These are phyloP conservation scores for Decorospora gaudefroyi DNA, from an alignment of 2,329 filamentous ascomycete genomes.

Conservation along the genomic window DNA sequence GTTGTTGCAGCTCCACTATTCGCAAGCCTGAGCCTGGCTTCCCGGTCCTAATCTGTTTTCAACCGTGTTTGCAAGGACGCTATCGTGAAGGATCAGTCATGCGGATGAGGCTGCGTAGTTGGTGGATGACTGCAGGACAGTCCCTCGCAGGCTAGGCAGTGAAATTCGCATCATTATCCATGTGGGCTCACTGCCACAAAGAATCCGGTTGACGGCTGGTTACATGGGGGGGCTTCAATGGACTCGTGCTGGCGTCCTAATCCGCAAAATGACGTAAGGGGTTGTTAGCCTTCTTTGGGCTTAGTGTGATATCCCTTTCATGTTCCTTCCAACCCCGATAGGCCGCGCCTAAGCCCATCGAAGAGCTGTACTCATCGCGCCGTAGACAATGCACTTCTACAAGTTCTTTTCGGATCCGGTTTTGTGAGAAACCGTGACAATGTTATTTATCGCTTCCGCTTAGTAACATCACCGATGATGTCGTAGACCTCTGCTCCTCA, in stretches of 20 bases:
- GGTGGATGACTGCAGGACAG: background rate
- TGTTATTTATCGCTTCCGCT: no score
- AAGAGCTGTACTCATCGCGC: no score
- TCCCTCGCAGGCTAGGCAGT: no score
- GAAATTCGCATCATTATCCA: slow-evolving; percentile 6
- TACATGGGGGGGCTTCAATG: slow-evolving; percentile 7
- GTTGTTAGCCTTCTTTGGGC: slow-evolving; percentile 2
- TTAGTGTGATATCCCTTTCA: no score
- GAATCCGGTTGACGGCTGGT: slow-evolving; percentile 7
- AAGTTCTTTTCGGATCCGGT: no score
- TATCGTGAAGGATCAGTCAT: background rate
- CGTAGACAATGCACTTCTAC: no score
- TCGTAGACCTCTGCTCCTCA: no score
- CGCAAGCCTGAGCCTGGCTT: slow-evolving; percentile 8
- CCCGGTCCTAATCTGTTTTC: slow-evolving; percentile 5
- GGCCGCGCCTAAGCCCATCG: no score
- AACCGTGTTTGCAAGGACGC: slow-evolving; percentile 2
- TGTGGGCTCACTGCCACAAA: slow-evolving; percentile 2
- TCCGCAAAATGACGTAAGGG: slow-evolving; percentile 9
- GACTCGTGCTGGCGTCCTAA: slow-evolving; percentile 8
- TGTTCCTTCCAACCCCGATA: no score
- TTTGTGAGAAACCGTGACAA: no score
- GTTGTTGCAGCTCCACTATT: slow-evolving; percentile 13
- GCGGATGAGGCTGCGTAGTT: background rate
- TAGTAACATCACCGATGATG: no score